Evolutionary conservation across 1,284 basidiomycete genomes (phyloP).

Genomic region (Ceratobasidium sp.): DNA sequence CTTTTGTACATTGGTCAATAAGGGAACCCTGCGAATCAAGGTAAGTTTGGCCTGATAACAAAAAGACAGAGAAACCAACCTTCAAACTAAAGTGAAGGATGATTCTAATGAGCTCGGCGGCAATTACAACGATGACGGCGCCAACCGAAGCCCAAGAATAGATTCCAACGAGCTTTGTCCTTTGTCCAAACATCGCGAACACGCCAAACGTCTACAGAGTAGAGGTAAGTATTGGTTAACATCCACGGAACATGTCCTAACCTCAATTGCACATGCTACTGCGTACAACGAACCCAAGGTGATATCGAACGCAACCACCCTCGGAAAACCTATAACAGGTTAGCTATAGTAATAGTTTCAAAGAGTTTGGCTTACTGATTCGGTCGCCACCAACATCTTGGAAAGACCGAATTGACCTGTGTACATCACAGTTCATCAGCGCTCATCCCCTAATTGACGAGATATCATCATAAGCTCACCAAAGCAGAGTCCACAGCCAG

Average conservation of each 20-base stretch:
- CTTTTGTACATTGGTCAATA: conserved; percentile 38
- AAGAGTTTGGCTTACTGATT: neutral
- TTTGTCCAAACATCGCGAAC: conserved; percentile 33
- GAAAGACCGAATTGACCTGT: conserved; percentile 40
- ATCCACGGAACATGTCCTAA: neutral
- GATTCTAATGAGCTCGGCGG: conserved; percentile 38
- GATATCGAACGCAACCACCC: conserved; percentile 43
- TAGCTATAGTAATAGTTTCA: neutral
- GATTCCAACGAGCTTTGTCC: conserved; percentile 34
- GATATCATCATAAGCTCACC: conserved; percentile 10
- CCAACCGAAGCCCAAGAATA: conserved; percentile 42
- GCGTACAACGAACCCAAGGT: conserved; percentile 30
- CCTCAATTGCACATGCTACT: conserved; percentile 34
- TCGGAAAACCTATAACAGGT: conserved; percentile 19
- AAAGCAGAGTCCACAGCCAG: conserved; percentile 42
- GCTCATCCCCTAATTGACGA: neutral
- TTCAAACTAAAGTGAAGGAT: conserved; percentile 40
- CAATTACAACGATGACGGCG: conserved; percentile 37
- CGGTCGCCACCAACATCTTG: conserved; percentile 30
- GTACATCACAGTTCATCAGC: conserved; percentile 5
- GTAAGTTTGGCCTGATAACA: neutral
- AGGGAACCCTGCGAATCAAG: conserved; percentile 9
- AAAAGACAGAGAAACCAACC: conserved; percentile 1
- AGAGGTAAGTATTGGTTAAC: neutral
- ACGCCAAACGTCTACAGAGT: conserved; percentile 20